Percentiles rank a stretch among this genome's conserved stretches.
phyloP scores from a whole-genome alignment of 768 basidiomycete species.

The Mycena alexandri region DNA sequence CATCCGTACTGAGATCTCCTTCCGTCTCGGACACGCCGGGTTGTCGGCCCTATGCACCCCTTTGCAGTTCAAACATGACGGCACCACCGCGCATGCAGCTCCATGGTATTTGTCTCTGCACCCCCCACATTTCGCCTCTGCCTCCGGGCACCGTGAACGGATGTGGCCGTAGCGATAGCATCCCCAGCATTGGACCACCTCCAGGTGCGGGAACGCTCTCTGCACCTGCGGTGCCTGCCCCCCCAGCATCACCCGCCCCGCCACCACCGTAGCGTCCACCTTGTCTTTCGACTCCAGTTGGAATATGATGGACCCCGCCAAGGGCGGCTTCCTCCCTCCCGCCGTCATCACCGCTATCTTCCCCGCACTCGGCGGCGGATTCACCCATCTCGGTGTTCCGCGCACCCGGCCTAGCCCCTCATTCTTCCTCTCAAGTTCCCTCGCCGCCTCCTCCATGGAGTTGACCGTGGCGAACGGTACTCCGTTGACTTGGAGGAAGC shows the following conservation, averaged over 20 bases:
- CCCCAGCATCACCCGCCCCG: background rate
- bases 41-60: too few species aligned
- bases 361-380: slow-evolving; percentile 4
- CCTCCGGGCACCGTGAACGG: too few species aligned
- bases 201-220: slow-evolving; percentile 6
- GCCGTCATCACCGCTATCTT: background rate
- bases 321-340: background rate
- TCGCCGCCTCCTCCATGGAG: background rate
- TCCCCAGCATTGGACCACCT: background rate
- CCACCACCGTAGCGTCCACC: background rate
- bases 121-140: too few species aligned
- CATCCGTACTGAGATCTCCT: too few species aligned
- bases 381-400: background rate
- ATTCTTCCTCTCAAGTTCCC: background rate
- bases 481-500: background rate
- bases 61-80: too few species aligned
- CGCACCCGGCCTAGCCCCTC: background rate
- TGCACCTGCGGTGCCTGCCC: background rate
- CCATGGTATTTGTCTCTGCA: too few species aligned
- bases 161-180: too few species aligned
- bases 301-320: background rate
- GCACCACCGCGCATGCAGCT: too few species aligned
- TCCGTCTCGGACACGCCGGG: too few species aligned
- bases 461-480: background rate
- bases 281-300: background rate